These are phyloP conservation scores for Berberis thunbergii DNA, from an alignment of 164 flowering plant species.

Conservation along the genomic window DNA sequence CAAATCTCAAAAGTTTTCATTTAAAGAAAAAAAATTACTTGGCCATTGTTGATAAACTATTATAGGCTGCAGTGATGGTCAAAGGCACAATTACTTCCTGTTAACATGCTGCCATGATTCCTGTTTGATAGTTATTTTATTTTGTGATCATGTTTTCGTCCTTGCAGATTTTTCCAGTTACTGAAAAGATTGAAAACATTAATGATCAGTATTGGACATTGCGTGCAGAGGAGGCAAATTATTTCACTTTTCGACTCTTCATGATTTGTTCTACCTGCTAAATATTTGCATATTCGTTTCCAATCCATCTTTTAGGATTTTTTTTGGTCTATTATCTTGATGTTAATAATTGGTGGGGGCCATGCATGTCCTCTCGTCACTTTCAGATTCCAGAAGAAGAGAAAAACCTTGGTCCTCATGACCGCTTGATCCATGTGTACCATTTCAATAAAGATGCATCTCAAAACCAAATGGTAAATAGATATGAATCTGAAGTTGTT, in stretches of 20 bases:
- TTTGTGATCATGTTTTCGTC: not conserved
- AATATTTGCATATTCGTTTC: not conserved
- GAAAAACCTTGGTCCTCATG: constrained; percentile 65
- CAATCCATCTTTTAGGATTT: not conserved
- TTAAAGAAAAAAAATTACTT: not conserved
- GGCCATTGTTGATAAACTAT: not conserved
- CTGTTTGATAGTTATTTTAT: no score
- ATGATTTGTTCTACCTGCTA: not conserved
- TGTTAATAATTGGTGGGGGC: not conserved
- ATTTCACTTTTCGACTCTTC: not conserved
- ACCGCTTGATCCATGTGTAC: constrained; percentile 75
- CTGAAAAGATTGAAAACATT: constrained; percentile 75
- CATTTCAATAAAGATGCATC: constrained; percentile 63
- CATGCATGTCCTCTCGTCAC: not conserved
- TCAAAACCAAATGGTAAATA: constrained; percentile 53
- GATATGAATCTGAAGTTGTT: not conserved
- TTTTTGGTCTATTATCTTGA: not conserved
- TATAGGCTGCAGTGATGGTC: not conserved
- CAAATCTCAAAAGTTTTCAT: not conserved
- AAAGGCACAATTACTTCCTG: not conserved
- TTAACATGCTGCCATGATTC: not conserved
- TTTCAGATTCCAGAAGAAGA: constrained; percentile 76
- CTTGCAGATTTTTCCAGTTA: constrained; percentile 63
- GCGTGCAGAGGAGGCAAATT: constrained; percentile 74
- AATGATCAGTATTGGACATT: constrained; percentile 91